phyloP scores from a whole-genome alignment of 2,329 filamentous ascomycete genomes.

The Venturia nashicola region DNA sequence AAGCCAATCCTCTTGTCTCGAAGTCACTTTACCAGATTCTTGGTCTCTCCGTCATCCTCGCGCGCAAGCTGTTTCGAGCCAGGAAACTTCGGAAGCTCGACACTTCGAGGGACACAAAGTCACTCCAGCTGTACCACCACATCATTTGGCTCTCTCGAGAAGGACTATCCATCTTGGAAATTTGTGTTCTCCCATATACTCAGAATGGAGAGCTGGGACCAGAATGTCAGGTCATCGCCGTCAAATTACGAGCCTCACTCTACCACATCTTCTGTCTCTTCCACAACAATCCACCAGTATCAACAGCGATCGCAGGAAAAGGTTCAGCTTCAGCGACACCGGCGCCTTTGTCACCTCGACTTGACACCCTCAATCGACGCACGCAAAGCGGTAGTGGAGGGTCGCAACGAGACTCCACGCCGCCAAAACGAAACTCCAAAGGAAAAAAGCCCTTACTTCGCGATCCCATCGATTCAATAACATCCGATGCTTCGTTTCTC shows the following conservation, averaged over 20 bases:
- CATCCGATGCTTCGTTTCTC: slow-evolving; percentile 37
- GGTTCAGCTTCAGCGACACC: background rate
- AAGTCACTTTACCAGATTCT: slow-evolving; percentile 81
- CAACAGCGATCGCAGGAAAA: slow-evolving; percentile 12
- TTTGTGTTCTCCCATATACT: slow-evolving; percentile 63
- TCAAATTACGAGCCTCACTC: slow-evolving; percentile 87
- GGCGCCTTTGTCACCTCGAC: background rate
- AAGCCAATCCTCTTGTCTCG: slow-evolving; percentile 67
- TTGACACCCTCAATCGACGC: slow-evolving; percentile 2
- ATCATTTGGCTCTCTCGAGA: slow-evolving; percentile 94
- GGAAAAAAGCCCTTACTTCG: slow-evolving; percentile 27
- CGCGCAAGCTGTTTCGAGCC: slow-evolving; percentile 69
- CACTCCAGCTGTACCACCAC: slow-evolving; percentile 73
- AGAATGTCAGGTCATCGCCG: slow-evolving; percentile 79
- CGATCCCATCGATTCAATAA: slow-evolving; percentile 35
- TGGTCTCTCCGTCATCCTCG: slow-evolving; percentile 78
- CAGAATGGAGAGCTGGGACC: slow-evolving; percentile 60
- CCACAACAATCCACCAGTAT: slow-evolving; percentile 74
- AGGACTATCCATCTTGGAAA: slow-evolving; percentile 74
- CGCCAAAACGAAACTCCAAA: slow-evolving; percentile 2
- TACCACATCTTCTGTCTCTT: slow-evolving; percentile 96
- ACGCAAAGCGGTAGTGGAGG: background rate
- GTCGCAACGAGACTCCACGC: slow-evolving; percentile 5
- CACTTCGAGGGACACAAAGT: slow-evolving; percentile 62
- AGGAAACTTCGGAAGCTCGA: slow-evolving; percentile 76